These are phyloP conservation scores for Penicillium sp. DNA, from an alignment of 2,329 filamentous ascomycete species.

Conservation along the genomic window DNA sequence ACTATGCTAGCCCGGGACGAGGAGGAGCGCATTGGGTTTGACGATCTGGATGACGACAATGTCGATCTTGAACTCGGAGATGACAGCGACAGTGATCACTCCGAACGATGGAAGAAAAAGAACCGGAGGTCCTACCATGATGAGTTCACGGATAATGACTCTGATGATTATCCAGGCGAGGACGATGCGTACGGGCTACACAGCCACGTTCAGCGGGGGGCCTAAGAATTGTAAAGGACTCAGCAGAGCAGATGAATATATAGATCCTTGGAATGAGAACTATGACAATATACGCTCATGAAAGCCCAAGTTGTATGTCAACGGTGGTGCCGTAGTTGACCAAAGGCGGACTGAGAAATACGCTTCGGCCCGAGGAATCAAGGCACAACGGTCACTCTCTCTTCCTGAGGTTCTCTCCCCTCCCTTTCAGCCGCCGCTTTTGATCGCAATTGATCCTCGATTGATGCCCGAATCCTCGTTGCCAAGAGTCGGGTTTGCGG, in stretches of 20 bases:
- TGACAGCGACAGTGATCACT: slow-evolving; percentile 38
- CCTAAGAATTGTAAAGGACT: slow-evolving; percentile 9
- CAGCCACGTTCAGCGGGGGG: slow-evolving; percentile 28
- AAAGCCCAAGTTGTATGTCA: background rate
- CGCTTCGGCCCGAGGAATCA: slow-evolving; percentile 26
- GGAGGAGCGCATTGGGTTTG: slow-evolving; percentile 44
- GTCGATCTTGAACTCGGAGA: slow-evolving; percentile 47
- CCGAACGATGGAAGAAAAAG: slow-evolving; percentile 21
- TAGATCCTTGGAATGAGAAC: background rate
- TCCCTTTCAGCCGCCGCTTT: slow-evolving; percentile 2
- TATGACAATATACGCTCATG: background rate
- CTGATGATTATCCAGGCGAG: slow-evolving; percentile 45
- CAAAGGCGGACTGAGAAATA: slow-evolving; percentile 34
- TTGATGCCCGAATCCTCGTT: slow-evolving; percentile 6
- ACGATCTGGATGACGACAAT: slow-evolving; percentile 40
- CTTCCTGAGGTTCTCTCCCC: slow-evolving; percentile 11
- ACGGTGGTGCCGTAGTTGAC: slow-evolving; percentile 3
- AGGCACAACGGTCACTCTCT: slow-evolving; percentile 13
- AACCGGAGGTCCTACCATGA: slow-evolving; percentile 50
- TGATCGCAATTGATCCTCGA: slow-evolving; percentile 10
- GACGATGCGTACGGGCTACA: slow-evolving; percentile 45
- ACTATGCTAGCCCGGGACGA: slow-evolving; percentile 43
- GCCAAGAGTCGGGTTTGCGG: slow-evolving; percentile 1
- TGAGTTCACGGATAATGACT: slow-evolving; percentile 54
- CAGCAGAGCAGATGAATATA: background rate